These are phyloP conservation scores for Tricholoma saponaceum DNA, from an alignment of 768 basidiomycete genomes.

Conservation along the genomic window DNA sequence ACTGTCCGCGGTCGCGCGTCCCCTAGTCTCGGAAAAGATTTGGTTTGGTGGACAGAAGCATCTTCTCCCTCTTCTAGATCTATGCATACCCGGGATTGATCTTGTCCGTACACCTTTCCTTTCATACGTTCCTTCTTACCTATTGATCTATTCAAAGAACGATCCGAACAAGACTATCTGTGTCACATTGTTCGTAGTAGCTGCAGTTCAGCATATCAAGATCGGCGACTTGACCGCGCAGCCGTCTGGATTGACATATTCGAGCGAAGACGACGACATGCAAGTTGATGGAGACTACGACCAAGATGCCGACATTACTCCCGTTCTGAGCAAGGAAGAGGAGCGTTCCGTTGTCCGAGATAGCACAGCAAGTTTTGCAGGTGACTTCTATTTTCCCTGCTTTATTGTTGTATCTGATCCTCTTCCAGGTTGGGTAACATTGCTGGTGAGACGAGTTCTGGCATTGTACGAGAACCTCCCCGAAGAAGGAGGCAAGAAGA, in stretches of 20 bases:
- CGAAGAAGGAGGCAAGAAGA: conserved; percentile 88
- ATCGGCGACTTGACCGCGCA: conserved; percentile 71
- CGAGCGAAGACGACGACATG: conserved; percentile 48
- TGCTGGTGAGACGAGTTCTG: conserved; percentile 73
- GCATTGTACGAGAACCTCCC: conserved; percentile 90
- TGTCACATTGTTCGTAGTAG: conserved; percentile 73
- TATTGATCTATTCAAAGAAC: conserved; percentile 43
- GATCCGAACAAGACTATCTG: conserved; percentile 79
- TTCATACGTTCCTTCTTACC: not conserved
- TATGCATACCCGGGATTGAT: conserved; percentile 91
- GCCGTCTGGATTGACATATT: conserved; percentile 51
- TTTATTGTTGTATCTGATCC: not conserved
- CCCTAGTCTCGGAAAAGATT: conserved; percentile 69
- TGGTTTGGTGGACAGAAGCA: conserved; percentile 90
- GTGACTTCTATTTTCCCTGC: conserved; percentile 30
- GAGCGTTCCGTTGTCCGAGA: conserved; percentile 72
- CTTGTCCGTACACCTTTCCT: conserved; percentile 43
- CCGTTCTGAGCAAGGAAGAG: conserved; percentile 54
- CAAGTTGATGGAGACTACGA: conserved; percentile 45
- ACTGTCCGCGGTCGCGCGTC: conserved; percentile 70
- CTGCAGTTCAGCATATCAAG: conserved; percentile 71
- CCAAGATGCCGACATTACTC: conserved; percentile 35
- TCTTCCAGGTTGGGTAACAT: conserved; percentile 69
- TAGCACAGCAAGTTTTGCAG: conserved; percentile 75
- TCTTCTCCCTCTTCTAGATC: conserved; percentile 79